Base-by-base conservation (phyloP, 108 stramenopile species). In the Nitzschia sp. region DNA sequence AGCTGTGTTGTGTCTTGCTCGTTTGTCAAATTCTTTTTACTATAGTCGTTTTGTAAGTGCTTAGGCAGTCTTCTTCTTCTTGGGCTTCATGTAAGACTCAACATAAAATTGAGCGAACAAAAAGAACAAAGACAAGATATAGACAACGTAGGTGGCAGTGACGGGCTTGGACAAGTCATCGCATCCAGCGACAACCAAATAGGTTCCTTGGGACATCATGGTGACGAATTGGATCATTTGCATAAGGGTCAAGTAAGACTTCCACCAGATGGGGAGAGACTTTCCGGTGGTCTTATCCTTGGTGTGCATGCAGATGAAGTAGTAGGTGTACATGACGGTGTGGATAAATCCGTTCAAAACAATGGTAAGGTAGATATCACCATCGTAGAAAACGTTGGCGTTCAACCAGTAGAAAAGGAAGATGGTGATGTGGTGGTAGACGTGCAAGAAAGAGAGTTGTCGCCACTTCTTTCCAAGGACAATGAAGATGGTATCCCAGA, bases 281-380 rank as follows among this genome's bases (percentile, higher is more conserved):
- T 90, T 97, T 74, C 93, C 93, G 20, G 91, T 92, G 65, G 86
- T 70, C 0, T 78, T 71, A 61, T 81, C 86, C 69, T 93, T 94
- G 65, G 98, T 97, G 81, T 98, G 97, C 95, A 98, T 94, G 83
- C 94, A 94, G 55, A 97, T 95, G 73, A 97, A 98, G 95, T 98
- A 99, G 83, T 99, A 99, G 2, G 96, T 97, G 96, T 99, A 99
- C 97, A 99, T 98, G 73, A 99, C 93, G 14, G 96, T 96, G 83
- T 99, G 99, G 75, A 99, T 98, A 82, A 96, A 94, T 50, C 97
- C 95, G 72, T 99, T 99, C 48, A 98, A 77, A 19, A 95, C 71
- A 64, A 98, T 92, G 65, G 98, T 98, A 34, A 98, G 76, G 80
- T 84, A 99, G 52, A 98, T 85, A 72, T 98, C 98, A 58, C 97